phyloP scores from a whole-genome alignment of 345 rosid species.

The Rhizophora mangle region DNA sequence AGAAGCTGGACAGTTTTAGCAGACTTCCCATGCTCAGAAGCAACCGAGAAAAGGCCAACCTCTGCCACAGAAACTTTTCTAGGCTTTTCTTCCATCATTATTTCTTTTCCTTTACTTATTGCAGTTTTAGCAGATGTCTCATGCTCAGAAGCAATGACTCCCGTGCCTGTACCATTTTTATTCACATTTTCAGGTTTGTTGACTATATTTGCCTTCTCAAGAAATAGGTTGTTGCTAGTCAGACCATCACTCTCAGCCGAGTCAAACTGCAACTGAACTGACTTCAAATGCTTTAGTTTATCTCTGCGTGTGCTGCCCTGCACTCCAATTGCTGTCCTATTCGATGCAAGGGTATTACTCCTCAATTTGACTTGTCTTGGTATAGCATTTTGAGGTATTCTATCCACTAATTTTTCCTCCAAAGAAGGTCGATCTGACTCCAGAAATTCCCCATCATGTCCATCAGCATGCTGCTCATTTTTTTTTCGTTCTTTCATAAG shows the following conservation, averaged over 20 bases:
- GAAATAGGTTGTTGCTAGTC: constrained; percentile 17
- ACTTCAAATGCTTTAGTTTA: constrained; percentile 53
- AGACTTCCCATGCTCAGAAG: constrained; percentile 69
- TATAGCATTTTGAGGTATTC: constrained; percentile 39
- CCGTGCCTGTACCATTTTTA: constrained; percentile 8
- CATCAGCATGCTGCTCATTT: constrained; percentile 36
- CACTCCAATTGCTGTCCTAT: constrained; percentile 40
- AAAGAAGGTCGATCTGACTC: constrained; percentile 34
- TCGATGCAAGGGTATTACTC: constrained; percentile 48
- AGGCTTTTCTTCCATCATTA: constrained; percentile 26
- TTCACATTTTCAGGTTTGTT: constrained; percentile 25
- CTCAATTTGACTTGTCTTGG: constrained; percentile 51
- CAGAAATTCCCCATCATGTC: constrained; percentile 19
- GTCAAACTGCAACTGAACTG: constrained; percentile 50
- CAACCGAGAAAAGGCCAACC: constrained; percentile 65
- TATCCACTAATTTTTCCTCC: constrained; percentile 31
- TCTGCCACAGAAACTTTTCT: constrained; percentile 71
- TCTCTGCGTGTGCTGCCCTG: constrained; percentile 39
- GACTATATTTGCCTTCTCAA: constrained; percentile 22
- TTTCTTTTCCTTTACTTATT: too few relatives aligned
- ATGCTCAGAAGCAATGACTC: neutral
- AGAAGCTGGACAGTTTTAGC: constrained; percentile 46
- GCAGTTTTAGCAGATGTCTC: too few relatives aligned
- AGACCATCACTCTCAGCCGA: constrained; percentile 29
- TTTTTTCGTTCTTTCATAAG: constrained; percentile 31